Base-by-base conservation (phyloP, 352 stramenopile species). In the Thraustotheca clavata region DNA sequence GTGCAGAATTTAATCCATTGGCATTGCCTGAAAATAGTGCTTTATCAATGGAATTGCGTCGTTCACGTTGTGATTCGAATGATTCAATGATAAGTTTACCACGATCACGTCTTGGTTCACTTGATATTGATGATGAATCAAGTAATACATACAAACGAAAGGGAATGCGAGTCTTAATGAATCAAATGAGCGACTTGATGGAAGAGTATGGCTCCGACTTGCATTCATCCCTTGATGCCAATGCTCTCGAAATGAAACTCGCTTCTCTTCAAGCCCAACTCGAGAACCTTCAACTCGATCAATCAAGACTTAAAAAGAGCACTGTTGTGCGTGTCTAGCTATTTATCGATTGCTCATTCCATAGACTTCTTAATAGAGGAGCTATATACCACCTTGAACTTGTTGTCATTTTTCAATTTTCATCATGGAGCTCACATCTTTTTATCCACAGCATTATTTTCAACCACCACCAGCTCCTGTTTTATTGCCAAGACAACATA, bases 1-100 rank as follows among this genome's bases (percentile, higher is more conserved):
- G 79, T 39, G 85, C 85, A n/a, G 68, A 89, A 43, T 81, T 92
- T 61, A 86, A 89, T 38, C 85, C 85, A 3, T 77, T 74, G 14
- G 57, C 57, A 46, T 33, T 65, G 38, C 57, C 57, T 12, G 57
- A 65, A 27, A 65, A 65, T 22, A 54, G 35, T 12, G 57, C 46
- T 18, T 36, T 65, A 18, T 55, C 38, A 32, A 24, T 31, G 18
- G 57, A 65, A n/a, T 46, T 65, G 57, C 57, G 57, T 29, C 46
- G 47, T 12, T 65, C 57, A 1, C 57, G 57, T 31, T 43, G 35
- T 22, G 41, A 65, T 32, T 65, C 57, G 38, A 55, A 31, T 18
- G 57, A 65, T 46, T 65, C 57, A 31, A 43, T 43, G 35, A 49
- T 65, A 9, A 55, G 38, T n/a, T 22, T 65, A 20, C 43, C 43